Conservation (phyloP, 345 rosid species). For the Theobroma cacao region DNA sequence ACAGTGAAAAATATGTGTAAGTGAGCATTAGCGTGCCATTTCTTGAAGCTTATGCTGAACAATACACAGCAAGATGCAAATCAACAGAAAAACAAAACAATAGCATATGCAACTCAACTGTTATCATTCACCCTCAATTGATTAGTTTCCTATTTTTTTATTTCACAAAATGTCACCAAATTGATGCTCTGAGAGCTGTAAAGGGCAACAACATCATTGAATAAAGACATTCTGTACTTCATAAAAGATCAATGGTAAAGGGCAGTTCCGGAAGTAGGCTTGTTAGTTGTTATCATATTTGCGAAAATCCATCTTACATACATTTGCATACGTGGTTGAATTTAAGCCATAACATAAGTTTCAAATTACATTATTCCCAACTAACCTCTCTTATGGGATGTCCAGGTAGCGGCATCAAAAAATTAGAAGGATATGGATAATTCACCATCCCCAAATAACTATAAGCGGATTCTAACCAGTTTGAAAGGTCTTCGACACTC, state of each 20-base stretch:
- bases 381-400: constrained; percentile 89
- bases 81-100: background rate
- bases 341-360: background rate
- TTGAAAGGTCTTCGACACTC: constrained; percentile 51
- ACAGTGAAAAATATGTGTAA: background rate
- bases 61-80: background rate
- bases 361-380: constrained; percentile 7
- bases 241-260: background rate
- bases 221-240: background rate
- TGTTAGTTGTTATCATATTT: background rate
- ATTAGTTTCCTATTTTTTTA: background rate
- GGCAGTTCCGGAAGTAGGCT: background rate
- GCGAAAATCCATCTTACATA: background rate
- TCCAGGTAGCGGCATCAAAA: constrained; percentile 97
- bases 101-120: background rate
- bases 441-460: constrained; percentile 93
- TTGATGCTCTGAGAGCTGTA: background rate
- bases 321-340: background rate
- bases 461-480: constrained; percentile 88
- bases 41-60: background rate
- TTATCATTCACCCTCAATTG: background rate
- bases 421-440: constrained; percentile 77
- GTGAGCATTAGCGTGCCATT: background rate
- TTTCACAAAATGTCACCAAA: background rate
- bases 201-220: background rate